A percentile compares a stretch with the other conserved stretches of the same genome.
Conservation (phyloP, 208 protist species). For the Crithidia mellificae region DNA sequence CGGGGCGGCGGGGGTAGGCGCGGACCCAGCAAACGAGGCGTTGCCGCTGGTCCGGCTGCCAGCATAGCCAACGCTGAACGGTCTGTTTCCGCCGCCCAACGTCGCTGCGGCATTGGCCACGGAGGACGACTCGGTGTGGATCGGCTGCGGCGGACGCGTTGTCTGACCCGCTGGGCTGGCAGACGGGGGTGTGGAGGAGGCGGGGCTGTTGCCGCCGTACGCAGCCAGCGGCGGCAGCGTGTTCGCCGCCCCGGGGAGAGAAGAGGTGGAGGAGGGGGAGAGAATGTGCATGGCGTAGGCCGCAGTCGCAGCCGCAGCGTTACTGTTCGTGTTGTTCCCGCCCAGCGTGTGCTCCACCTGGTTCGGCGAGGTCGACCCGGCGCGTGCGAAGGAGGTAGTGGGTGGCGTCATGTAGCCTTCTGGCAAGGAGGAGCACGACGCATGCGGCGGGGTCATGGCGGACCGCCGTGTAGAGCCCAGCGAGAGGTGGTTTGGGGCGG, state of each 20-base stretch:
- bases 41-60: constrained; percentile 3
- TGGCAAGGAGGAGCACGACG: neutral
- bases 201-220: neutral
- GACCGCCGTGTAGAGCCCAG: neutral
- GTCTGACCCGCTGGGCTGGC: neutral
- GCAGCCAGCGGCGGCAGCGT: constrained; percentile 7
- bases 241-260: neutral
- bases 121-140: neutral
- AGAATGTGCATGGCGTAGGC: neutral
- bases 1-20: constrained; percentile 7
- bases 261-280: constrained; percentile 2
- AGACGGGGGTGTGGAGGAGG: neutral
- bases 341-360: neutral
- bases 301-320: neutral
- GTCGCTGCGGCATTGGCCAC: too few relatives aligned
- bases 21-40: constrained; percentile 8
- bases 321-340: neutral
- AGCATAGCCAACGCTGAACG: too few relatives aligned
- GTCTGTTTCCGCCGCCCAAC: too few relatives aligned
- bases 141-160: neutral
- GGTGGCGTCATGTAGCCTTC: constrained; percentile 15
- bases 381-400: neutral
- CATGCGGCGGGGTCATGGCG: neutral
- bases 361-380: neutral
- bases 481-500: neutral